A percentile compares a stretch with the other conserved stretches of the same genome.
These are phyloP conservation scores for Malus asiatica DNA, from an alignment of 306 rosid species.

Conservation along the genomic window DNA sequence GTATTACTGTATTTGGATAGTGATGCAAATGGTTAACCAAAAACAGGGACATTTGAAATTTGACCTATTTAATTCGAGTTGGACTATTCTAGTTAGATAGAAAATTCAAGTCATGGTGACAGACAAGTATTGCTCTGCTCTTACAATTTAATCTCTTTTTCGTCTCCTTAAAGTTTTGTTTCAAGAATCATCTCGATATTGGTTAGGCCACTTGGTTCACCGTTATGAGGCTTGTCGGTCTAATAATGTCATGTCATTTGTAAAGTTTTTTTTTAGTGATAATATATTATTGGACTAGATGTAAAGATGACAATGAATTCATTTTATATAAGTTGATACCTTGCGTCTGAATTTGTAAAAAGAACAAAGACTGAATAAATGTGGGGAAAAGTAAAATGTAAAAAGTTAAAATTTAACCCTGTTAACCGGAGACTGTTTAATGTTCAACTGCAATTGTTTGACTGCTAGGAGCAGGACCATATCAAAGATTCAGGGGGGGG, in stretches of 20 bases:
- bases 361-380: background rate
- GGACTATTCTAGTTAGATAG: background rate
- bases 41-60: background rate
- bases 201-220: too few relatives aligned
- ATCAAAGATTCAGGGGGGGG: background rate
- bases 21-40: background rate
- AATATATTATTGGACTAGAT: too few relatives aligned
- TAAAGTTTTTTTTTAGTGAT: too few relatives aligned
- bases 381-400: background rate
- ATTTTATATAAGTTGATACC: too few relatives aligned
- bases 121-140: constrained; percentile 5
- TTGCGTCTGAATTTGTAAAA: too few relatives aligned
- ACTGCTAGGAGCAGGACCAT: background rate
- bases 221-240: too few relatives aligned
- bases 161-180: background rate
- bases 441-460: too few relatives aligned
- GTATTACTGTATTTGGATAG: constrained; percentile 1
- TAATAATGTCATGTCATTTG: too few relatives aligned
- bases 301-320: too few relatives aligned
- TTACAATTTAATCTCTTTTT: background rate
- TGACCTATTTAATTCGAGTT: constrained; percentile 2
- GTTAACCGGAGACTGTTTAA: background rate
- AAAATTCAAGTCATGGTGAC: background rate
- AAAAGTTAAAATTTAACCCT: constrained; percentile 6
- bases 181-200: too few relatives aligned